These are phyloP conservation scores for Aegilops speltoides DNA, from an alignment of 176 grass and related monocot genomes.

Conservation along the genomic window DNA sequence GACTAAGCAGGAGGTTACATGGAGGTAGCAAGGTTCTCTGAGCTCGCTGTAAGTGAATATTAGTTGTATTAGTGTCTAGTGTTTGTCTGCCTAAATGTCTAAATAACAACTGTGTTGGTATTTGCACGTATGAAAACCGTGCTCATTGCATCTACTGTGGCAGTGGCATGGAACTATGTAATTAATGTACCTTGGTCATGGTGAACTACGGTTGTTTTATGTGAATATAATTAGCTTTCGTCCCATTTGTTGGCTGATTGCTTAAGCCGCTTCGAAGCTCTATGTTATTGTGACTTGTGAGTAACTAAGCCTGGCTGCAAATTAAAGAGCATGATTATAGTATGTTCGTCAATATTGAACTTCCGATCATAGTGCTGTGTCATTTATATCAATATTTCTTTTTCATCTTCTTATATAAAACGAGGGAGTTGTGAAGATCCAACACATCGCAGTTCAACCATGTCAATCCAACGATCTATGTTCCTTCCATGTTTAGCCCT, in stretches of 20 bases:
- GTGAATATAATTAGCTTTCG: background rate
- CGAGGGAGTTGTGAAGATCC: too few species aligned
- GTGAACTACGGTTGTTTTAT: background rate
- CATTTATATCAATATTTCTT: too few species aligned
- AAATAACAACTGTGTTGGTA: background rate
- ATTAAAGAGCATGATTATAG: background rate
- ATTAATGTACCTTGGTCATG: background rate
- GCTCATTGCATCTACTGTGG: background rate
- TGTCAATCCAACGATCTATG: too few species aligned
- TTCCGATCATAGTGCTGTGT: too few species aligned
- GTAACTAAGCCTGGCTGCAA: background rate
- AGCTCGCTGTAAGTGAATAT: background rate
- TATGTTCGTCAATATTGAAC: background rate
- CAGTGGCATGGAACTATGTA: background rate
- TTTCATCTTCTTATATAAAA: too few species aligned
- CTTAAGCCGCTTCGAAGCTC: background rate
- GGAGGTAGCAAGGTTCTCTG: constrained; percentile 25
- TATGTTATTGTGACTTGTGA: background rate
- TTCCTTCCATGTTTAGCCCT: too few species aligned
- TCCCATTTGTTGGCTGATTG: background rate
- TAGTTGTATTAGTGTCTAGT: background rate
- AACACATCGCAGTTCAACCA: too few species aligned
- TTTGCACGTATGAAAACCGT: background rate
- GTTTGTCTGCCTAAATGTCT: background rate
- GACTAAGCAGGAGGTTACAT: constrained; percentile 27